Evolutionary conservation across 1,284 basidiomycete genomes (phyloP).

Genomic region (Leccinum insolens): DNA sequence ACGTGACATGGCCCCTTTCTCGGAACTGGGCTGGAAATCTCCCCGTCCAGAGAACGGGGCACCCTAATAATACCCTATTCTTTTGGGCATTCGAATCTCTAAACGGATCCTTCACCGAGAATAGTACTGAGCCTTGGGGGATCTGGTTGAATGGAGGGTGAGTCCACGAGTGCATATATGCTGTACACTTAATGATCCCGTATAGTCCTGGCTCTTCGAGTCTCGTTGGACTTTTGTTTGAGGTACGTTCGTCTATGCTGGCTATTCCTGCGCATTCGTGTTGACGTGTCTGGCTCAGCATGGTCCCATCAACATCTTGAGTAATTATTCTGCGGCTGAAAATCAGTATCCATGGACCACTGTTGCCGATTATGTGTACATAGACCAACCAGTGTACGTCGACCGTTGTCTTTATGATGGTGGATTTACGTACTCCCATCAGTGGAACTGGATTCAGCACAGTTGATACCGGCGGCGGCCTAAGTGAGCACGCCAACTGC

Average conservation of each 20-base stretch:
- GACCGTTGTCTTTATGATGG: too few relatives aligned
- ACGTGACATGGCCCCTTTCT: slow-evolving; percentile 58
- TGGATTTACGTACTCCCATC: too few relatives aligned
- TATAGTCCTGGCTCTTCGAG: background rate
- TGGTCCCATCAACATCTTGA: background rate
- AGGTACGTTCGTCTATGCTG: background rate
- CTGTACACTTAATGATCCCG: background rate
- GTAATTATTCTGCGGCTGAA: background rate
- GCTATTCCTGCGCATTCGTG: background rate
- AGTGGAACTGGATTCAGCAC: too few relatives aligned
- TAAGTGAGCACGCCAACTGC: background rate
- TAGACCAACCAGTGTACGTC: background rate
- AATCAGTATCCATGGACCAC: background rate
- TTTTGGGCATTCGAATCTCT: slow-evolving; percentile 70
- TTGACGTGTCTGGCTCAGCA: background rate
- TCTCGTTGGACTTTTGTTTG: background rate
- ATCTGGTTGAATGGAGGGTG: slow-evolving; percentile 69
- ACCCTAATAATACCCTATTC: slow-evolving; percentile 64
- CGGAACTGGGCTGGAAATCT: slow-evolving; percentile 41
- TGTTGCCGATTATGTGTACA: background rate
- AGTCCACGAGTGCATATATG: background rate
- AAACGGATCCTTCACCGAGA: slow-evolving; percentile 58
- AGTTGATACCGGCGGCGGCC: background rate
- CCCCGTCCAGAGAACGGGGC: slow-evolving; percentile 55
- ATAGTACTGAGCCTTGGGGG: slow-evolving; percentile 58